phyloP scores from a whole-genome alignment of 2,329 filamentous ascomycete genomes.

The Diaporthe longicolla region DNA sequence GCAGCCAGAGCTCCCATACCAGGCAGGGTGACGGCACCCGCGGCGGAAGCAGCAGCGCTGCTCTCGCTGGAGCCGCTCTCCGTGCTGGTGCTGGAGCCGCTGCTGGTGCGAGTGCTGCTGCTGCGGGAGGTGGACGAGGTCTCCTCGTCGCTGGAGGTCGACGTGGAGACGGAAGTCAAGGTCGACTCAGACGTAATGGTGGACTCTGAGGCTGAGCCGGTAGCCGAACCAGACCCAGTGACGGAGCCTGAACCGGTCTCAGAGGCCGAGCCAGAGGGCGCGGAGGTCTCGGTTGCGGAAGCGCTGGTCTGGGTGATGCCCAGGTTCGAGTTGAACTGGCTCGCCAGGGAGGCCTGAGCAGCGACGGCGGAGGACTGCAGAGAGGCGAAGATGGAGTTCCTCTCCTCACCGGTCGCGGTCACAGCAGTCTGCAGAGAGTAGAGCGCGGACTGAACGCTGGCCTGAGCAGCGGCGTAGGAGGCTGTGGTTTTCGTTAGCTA shows the following conservation, averaged over 20 bases:
- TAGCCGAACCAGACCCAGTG: background rate
- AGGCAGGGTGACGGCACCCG: conserved; percentile 16
- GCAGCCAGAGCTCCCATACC: conserved; percentile 28
- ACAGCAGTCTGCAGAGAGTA: conserved; percentile 27
- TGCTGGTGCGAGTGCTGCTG: conserved; percentile 22
- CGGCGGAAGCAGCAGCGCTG: conserved; percentile 20
- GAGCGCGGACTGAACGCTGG: conserved; percentile 23
- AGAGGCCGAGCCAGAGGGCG: conserved; percentile 4
- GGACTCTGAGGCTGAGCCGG: conserved; percentile 3
- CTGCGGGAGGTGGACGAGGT: conserved; percentile 19
- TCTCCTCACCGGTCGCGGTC: conserved; percentile 27
- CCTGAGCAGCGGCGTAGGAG: conserved; percentile 27
- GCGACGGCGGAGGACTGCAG: conserved; percentile 33
- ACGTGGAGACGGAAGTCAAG: background rate
- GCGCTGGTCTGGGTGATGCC: conserved; percentile 14
- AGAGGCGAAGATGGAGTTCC: conserved; percentile 32
- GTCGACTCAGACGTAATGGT: conserved; percentile 15
- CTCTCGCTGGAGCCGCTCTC: conserved; percentile 33
- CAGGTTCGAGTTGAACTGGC: conserved; percentile 21
- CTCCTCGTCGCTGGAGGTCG: background rate
- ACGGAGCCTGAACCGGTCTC: background rate
- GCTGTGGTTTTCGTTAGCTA: conserved; percentile 8
- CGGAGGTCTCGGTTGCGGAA: conserved; percentile 1
- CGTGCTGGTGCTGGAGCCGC: background rate
- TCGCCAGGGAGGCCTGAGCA: conserved; percentile 20